phyloP scores from a whole-genome alignment of 805 yeast species.

The Ogataea ramenticola region DNA sequence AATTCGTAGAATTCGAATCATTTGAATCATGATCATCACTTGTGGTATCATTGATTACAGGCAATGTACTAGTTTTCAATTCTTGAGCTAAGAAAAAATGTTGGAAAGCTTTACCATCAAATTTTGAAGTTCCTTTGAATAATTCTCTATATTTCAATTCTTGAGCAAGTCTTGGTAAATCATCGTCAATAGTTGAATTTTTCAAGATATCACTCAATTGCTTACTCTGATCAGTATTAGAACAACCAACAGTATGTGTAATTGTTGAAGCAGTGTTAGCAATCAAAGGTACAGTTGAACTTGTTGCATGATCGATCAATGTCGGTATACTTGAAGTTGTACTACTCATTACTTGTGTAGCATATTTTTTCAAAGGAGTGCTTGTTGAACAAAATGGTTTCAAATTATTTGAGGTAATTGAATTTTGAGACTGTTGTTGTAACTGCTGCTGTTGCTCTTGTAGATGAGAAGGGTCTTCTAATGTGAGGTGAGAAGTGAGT shows the following conservation, averaged over 20 bases:
- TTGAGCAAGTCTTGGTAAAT: constrained; percentile 33
- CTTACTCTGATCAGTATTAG: background rate
- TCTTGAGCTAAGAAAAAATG: constrained; percentile 64
- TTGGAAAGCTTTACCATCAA: constrained; percentile 38
- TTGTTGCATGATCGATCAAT: background rate
- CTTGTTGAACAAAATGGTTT: background rate
- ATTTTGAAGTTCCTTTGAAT: constrained; percentile 35
- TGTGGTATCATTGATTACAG: background rate
- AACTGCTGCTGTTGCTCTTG: background rate
- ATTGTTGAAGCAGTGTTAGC: background rate
- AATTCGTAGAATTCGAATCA: constrained; percentile 8
- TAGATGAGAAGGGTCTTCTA: too few species aligned
- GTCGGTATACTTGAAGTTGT: background rate
- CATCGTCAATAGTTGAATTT: constrained; percentile 20
- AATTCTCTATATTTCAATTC: constrained; percentile 52
- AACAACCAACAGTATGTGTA: background rate
- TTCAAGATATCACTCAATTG: background rate
- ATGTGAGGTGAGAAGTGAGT: too few species aligned
- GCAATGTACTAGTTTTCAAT: constrained; percentile 24
- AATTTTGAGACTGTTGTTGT: too few species aligned
- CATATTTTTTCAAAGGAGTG: background rate
- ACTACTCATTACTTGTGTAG: background rate
- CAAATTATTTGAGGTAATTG: background rate
- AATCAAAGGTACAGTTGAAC: background rate
- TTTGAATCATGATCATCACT: constrained; percentile 15